Evolutionary conservation across 768 basidiomycete species (phyloP).

Genomic region (Tricholoma matsutake): DNA sequence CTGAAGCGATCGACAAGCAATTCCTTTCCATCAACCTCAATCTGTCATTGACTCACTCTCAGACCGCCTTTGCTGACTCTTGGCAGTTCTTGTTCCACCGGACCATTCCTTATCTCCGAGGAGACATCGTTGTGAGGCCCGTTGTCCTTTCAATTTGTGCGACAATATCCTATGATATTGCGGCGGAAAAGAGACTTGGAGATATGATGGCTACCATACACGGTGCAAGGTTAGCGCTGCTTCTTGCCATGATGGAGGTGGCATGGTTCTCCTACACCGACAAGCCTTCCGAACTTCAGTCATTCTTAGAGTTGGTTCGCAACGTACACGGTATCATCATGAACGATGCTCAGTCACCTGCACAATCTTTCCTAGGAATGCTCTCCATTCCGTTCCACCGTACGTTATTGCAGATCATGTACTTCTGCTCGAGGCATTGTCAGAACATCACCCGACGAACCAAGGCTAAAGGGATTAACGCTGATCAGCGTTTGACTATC

Average conservation of each 20-base stretch:
- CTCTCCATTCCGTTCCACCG: conserved; percentile 73
- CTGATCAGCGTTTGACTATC: conserved; percentile 61
- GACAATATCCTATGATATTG: conserved; percentile 62
- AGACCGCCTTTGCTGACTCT: conserved; percentile 68
- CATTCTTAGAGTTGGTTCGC: conserved; percentile 59
- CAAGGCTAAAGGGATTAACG: conserved; percentile 45
- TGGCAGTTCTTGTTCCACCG: conserved; percentile 75
- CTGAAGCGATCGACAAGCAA: conserved; percentile 51
- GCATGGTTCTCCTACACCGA: conserved; percentile 69
- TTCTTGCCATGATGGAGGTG: conserved; percentile 76
- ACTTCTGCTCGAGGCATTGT: conserved; percentile 69
- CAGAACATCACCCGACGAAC: conserved; percentile 43
- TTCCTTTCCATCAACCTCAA: conserved; percentile 82
- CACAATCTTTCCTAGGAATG: conserved; percentile 66
- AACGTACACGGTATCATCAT: conserved; percentile 64
- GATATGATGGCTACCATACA: conserved; percentile 87
- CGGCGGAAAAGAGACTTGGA: conserved; percentile 66
- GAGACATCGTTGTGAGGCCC: conserved; percentile 52
- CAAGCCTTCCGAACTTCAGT: conserved; percentile 48
- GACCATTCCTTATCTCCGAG: conserved; percentile 60
- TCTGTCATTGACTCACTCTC: conserved; percentile 78
- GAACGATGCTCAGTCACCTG: conserved; percentile 73
- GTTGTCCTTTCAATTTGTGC: conserved; percentile 56
- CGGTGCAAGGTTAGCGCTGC: conserved; percentile 64
- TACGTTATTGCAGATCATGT: conserved; percentile 74